Evolutionary conservation across 75 land plant genomes (phyloP).

Genomic region (Selaginella tamariscina): DNA sequence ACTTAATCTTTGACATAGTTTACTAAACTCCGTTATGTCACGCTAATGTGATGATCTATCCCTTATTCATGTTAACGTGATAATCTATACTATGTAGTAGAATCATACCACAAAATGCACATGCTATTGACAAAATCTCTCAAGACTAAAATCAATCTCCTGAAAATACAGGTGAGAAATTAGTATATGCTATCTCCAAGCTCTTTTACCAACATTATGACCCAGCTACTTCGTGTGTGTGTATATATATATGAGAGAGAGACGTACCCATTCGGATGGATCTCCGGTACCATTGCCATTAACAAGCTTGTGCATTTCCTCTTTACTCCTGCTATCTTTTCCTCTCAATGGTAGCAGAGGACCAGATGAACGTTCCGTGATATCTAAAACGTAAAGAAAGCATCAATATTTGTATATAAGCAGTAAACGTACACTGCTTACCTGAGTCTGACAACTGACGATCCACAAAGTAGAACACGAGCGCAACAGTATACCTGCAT

Average conservation of each 20-base stretch:
- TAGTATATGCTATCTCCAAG: neutral
- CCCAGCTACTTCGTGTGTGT: neutral
- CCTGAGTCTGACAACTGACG: constrained; percentile 49
- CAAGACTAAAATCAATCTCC: neutral
- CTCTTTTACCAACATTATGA: neutral
- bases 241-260: neutral
- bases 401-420: neutral
- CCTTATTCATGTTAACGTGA: neutral
- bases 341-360: constrained; percentile 8
- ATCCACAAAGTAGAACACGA: constrained; percentile 80
- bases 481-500: constrained; percentile 83
- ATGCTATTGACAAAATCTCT: neutral
- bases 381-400: constrained; percentile 28
- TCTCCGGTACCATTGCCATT: constrained; percentile 56
- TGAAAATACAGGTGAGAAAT: neutral
- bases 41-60: neutral
- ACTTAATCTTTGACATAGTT: neutral
- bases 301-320: constrained; percentile 56
- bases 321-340: constrained; percentile 58
- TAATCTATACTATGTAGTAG: neutral
- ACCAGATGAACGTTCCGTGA: constrained; percentile 43
- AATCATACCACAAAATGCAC: neutral
- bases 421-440: constrained; percentile 13
- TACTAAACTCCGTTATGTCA: neutral
- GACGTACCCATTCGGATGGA: constrained; percentile 37